A percentile compares a stretch with the other conserved stretches of the same genome.
Evolutionary conservation across 805 yeast species (phyloP).

Genomic region (Yueomyces sinensis): DNA sequence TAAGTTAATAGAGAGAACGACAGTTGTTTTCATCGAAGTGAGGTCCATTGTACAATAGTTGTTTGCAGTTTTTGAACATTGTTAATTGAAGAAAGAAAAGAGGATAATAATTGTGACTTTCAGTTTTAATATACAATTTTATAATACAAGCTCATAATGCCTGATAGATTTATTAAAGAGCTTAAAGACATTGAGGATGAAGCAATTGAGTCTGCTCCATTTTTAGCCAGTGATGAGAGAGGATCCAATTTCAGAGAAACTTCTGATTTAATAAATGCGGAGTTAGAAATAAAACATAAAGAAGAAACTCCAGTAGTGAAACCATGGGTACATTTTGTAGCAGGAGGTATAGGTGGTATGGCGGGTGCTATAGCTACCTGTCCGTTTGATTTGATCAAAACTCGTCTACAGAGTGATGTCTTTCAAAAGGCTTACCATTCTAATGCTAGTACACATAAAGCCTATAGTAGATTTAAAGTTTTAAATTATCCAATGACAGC

Average conservation of each 20-base stretch:
- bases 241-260: slow-evolving; percentile 38
- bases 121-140: too few species aligned
- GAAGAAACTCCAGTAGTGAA: slow-evolving; percentile 20
- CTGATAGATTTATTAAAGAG: too few species aligned
- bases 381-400: slow-evolving; percentile 93
- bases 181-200: slow-evolving; percentile 34
- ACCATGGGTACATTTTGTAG: slow-evolving; percentile 72
- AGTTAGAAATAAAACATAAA: slow-evolving; percentile 9
- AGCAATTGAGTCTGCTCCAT: slow-evolving; percentile 46
- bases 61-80: too few species aligned
- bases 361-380: slow-evolving; percentile 90
- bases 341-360: slow-evolving; percentile 95
- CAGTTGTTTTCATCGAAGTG: too few species aligned
- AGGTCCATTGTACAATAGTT: too few species aligned
- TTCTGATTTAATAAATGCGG: slow-evolving; percentile 1
- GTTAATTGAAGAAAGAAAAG: too few species aligned
- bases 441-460: slow-evolving; percentile 4
- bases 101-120: too few species aligned
- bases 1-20: too few species aligned
- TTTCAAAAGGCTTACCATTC: slow-evolving; percentile 43
- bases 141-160: too few species aligned
- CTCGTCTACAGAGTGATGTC: slow-evolving; percentile 84
- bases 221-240: slow-evolving; percentile 60
- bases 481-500: slow-evolving; percentile 32
- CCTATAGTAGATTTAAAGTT: slow-evolving; percentile 2